These are phyloP conservation scores for Solanum pennellii DNA, from an alignment of 257 asterid genomes.

Conservation along the genomic window DNA sequence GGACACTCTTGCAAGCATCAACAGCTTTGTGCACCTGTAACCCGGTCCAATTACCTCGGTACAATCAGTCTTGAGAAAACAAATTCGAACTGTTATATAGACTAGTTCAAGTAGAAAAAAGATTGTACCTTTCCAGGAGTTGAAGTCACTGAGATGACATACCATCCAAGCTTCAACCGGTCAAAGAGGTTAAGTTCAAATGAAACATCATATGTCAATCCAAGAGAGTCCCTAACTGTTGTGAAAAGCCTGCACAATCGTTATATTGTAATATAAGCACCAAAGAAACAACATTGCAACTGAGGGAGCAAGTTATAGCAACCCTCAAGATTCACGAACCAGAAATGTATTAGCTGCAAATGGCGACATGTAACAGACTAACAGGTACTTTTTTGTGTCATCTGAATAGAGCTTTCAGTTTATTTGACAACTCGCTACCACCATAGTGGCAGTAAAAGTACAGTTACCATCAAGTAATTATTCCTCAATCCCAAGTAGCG, in stretches of 20 bases:
- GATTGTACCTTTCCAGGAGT: conserved; percentile 85
- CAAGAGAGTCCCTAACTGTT: conserved; percentile 97
- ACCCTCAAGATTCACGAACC: background rate
- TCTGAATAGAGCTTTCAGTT: background rate
- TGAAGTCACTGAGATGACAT: conserved; percentile 92
- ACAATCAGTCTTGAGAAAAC: conserved; percentile 4
- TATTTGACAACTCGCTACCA: background rate
- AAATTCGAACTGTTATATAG: background rate
- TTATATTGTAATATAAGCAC: background rate
- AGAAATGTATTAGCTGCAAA: background rate
- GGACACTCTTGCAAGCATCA: conserved; percentile 97
- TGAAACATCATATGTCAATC: conserved; percentile 92
- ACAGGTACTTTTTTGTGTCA: background rate
- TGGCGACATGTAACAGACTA: background rate
- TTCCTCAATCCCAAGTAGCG: background rate
- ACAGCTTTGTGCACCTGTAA: conserved; percentile 96
- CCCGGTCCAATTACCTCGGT: background rate
- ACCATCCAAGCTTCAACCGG: conserved; percentile 97
- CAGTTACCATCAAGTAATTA: background rate
- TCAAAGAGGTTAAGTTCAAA: conserved; percentile 96
- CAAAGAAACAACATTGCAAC: background rate
- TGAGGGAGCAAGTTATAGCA: background rate
- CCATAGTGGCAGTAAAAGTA: background rate
- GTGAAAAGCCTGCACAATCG: conserved; percentile 71
- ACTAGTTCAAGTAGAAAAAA: background rate